Base-by-base conservation (phyloP, 495 filamentous ascomycete species). In the Penicillium egyptiacum region DNA sequence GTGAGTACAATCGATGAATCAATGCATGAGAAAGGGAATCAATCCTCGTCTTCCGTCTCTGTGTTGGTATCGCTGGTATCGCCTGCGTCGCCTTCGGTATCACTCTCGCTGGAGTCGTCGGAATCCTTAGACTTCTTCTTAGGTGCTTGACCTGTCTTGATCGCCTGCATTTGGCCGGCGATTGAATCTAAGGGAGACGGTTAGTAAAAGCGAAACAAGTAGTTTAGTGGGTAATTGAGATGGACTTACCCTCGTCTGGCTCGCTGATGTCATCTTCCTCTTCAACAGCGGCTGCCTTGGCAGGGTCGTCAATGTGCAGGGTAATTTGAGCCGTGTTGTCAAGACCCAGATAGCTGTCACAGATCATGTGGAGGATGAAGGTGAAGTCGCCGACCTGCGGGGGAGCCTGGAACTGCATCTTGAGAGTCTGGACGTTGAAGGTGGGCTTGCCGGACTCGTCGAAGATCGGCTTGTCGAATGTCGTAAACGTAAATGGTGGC, bases 391-490 rank as follows among this genome's bases (percentile, higher is more conserved):
- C 95, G 12, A 88, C 83, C 71, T 97, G 91, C 30, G 93, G 92
- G 49, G 94, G 94, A 19, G 94, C 92, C 65, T 93, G 90, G 76
- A 98, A 98, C 74, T 98, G 94, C 75, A 95, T 91, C 77, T 96
- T 96, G 65, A 97, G 79, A 12, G 94, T 98, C 72, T 96, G 91
- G 75, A 98, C 85, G 59, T 90, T 85, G 74, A 89, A 98, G 5
- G 92, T 96, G 17, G 91, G 90, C 60, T 86, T 87, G 52, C 88
- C 89, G 35, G 78, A 80, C 42, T 81, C 79, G 56, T 87, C 83
- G 57, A 89, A 88, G 37, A 96, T 79, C 10, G 88, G 88, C 77
- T 92, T 90, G 73, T 96, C 90, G 61, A 98, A 97, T 23, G 86
- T 85, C 3, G 85, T 85, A 71, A 98, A 96, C 2, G 89, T 90